Evolutionary conservation across 805 yeast genomes (phyloP).

Genomic region (Metschnikowia drakensbergensis): DNA sequence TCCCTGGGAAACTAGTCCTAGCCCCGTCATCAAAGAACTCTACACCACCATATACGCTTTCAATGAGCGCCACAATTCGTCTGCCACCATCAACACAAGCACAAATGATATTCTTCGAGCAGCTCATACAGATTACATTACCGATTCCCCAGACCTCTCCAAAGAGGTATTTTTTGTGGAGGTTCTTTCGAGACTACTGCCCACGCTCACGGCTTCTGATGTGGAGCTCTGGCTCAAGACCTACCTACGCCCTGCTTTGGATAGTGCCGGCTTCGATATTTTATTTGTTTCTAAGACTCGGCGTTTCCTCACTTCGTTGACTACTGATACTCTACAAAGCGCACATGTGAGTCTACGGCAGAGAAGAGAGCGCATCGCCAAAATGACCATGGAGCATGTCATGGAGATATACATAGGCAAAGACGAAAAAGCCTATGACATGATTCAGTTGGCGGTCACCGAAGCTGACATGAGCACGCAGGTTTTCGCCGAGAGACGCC

Average conservation of each 20-base stretch:
- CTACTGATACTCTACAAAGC: slow-evolving; percentile 15
- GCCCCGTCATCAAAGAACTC: slow-evolving; percentile 9
- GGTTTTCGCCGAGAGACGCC: slow-evolving; percentile 43
- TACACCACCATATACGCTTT: slow-evolving; percentile 15
- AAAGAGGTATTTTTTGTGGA: slow-evolving; percentile 39
- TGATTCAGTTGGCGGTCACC: slow-evolving; percentile 16
- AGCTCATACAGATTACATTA: slow-evolving; percentile 30
- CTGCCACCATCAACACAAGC: slow-evolving; percentile 26
- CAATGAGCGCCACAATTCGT: slow-evolving; percentile 32
- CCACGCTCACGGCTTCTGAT: slow-evolving; percentile 26
- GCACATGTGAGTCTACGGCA: slow-evolving; percentile 21
- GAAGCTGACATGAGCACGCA: slow-evolving; percentile 25
- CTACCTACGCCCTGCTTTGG: slow-evolving; percentile 49
- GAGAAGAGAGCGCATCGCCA: slow-evolving; percentile 22
- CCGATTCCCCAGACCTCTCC: slow-evolving; percentile 24
- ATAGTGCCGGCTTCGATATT: slow-evolving; percentile 53
- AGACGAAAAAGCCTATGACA: slow-evolving; percentile 12
- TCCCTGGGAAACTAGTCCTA: slow-evolving; percentile 11
- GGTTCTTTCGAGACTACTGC: slow-evolving; percentile 31
- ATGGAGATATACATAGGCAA: slow-evolving; percentile 25
- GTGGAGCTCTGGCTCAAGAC: slow-evolving; percentile 48
- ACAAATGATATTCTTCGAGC: slow-evolving; percentile 35
- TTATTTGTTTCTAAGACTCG: slow-evolving; percentile 32
- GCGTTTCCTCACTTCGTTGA: slow-evolving; percentile 23
- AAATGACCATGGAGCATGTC: slow-evolving; percentile 22